phyloP scores from a whole-genome alignment of 2,329 filamentous ascomycete genomes.

The Zasmidium angulare region DNA sequence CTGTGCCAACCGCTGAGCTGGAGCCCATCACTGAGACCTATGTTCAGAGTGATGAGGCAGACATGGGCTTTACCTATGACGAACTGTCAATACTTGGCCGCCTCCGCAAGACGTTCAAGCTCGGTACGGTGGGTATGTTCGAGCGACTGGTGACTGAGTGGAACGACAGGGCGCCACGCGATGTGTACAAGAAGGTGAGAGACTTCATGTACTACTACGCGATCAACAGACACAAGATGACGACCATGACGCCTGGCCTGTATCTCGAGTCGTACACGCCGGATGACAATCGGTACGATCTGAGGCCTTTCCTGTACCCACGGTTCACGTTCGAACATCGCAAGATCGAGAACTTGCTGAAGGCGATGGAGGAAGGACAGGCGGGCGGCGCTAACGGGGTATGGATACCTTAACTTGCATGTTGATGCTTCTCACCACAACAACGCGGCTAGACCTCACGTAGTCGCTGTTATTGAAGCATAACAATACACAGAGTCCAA shows the following conservation, averaged over 20 bases:
- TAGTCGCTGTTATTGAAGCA: no score
- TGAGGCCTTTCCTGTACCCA: constrained; percentile 57
- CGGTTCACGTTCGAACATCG: constrained; percentile 47
- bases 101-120: constrained; percentile 55
- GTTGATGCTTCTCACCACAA: no score
- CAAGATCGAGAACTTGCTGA: constrained; percentile 51
- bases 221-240: constrained; percentile 67
- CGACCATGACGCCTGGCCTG: constrained; percentile 58
- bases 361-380: constrained; percentile 36
- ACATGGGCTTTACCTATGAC: constrained; percentile 56
- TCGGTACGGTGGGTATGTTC: constrained; percentile 57
- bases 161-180: constrained; percentile 39
- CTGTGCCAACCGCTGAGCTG: constrained; percentile 49
- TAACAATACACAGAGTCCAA: no score
- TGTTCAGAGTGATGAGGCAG: constrained; percentile 57
- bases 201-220: constrained; percentile 56
- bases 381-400: constrained; percentile 5
- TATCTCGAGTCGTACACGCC: constrained; percentile 54
- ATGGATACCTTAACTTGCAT: not conserved
- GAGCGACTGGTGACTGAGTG: constrained; percentile 53
- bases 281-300: constrained; percentile 57
- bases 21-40: constrained; percentile 66
- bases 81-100: constrained; percentile 55
- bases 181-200: constrained; percentile 44
- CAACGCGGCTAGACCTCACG: no score